These are phyloP conservation scores for Diaporthe sp. DNA, from an alignment of 2,329 filamentous ascomycete genomes.

Conservation along the genomic window DNA sequence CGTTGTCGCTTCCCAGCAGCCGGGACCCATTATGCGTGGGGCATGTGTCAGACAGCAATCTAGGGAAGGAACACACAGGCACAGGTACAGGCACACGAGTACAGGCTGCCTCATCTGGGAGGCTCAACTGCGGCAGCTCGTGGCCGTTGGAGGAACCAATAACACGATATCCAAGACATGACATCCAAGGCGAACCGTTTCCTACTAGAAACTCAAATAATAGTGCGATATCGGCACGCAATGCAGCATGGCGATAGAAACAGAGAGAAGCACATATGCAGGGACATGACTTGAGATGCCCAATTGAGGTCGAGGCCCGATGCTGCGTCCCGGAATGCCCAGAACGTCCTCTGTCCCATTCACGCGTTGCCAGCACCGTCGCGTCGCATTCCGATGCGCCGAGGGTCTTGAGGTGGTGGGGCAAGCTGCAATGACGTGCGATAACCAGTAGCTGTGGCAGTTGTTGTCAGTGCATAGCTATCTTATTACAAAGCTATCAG, in stretches of 20 bases:
- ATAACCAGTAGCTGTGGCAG: neutral
- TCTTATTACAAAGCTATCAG: neutral
- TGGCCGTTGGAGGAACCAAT: neutral
- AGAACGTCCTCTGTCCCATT: neutral
- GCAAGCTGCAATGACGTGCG: constrained; percentile 27
- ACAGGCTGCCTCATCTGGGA: neutral
- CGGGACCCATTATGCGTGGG: neutral
- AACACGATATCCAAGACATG: neutral
- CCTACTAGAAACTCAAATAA: neutral
- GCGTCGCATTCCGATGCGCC: constrained; percentile 8
- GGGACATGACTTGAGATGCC: constrained; percentile 12
- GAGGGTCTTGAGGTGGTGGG: neutral
- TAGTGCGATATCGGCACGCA: constrained; percentile 4
- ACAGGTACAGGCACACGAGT: neutral
- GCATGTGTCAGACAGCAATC: constrained; percentile 32
- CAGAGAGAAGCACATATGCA: neutral
- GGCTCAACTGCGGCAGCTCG: neutral
- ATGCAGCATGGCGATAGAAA: neutral
- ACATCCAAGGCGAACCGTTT: neutral
- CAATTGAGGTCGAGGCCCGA: constrained; percentile 19
- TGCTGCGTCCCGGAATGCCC: constrained; percentile 25
- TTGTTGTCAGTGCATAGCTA: neutral
- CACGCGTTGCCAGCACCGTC: neutral
- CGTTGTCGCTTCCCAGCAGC: constrained; percentile 11
- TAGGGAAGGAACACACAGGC: neutral